Conservation (phyloP, 1,284 basidiomycete genomes). For the Sanghuangporus weigelae region DNA sequence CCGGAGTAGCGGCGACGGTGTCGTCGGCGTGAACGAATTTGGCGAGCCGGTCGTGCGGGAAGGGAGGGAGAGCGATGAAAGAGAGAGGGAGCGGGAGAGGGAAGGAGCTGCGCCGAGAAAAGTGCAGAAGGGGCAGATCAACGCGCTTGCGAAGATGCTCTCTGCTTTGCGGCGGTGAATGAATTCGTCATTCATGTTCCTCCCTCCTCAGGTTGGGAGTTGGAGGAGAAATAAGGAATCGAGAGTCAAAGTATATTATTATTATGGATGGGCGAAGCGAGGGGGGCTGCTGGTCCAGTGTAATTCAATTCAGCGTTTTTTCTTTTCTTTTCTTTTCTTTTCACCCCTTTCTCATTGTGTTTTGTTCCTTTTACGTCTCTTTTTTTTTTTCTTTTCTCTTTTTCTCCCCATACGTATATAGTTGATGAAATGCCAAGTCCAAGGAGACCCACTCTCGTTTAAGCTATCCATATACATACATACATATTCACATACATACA, state of each 20-base stretch:
- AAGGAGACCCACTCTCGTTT: too few species aligned
- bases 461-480: too few species aligned
- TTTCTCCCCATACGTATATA: neutral
- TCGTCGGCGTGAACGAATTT: neutral
- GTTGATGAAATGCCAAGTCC: too few species aligned
- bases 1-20: neutral
- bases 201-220: neutral
- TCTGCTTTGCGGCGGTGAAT: constrained; percentile 38
- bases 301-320: too few species aligned
- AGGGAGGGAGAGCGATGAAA: constrained; percentile 64
- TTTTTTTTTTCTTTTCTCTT: neutral
- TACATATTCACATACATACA: too few species aligned
- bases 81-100: constrained; percentile 48
- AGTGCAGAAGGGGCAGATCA: constrained; percentile 81
- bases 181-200: too few species aligned
- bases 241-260: too few species aligned
- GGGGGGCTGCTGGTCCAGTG: too few species aligned
- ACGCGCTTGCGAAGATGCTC: constrained; percentile 78
- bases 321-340: too few species aligned
- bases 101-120: constrained; percentile 49
- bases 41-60: constrained; percentile 31
- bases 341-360: neutral
- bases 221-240: neutral
- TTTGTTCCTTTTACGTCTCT: neutral
- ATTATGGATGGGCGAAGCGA: too few species aligned